Percentiles rank a stretch among this genome's conserved stretches.
phyloP scores from a whole-genome alignment of 2,329 filamentous ascomycete genomes.

The Coniella lustricola region DNA sequence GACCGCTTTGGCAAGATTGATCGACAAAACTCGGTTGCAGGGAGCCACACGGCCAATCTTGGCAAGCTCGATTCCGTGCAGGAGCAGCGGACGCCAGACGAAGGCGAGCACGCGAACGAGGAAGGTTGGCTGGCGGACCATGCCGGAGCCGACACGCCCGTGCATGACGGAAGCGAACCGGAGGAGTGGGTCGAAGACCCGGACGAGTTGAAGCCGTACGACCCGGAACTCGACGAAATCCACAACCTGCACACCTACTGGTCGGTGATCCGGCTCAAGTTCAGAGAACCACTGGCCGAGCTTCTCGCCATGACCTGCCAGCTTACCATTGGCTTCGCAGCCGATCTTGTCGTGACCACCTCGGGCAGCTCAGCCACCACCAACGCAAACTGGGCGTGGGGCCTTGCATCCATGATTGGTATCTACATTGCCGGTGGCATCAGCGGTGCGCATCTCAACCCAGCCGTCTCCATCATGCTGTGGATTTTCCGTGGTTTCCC shows the following conservation, averaged over 20 bases:
- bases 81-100: constrained; percentile 10
- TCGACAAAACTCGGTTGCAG: neutral
- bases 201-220: constrained; percentile 10
- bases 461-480: constrained; percentile 35
- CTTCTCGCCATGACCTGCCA: constrained; percentile 35
- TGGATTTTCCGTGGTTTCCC: constrained; percentile 47
- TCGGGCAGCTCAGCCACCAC: constrained; percentile 28
- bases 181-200: constrained; percentile 9
- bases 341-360: constrained; percentile 37
- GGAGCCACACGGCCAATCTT: constrained; percentile 2
- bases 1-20: constrained; percentile 7
- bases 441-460: constrained; percentile 39
- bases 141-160: neutral
- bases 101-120: neutral
- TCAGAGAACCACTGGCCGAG: constrained; percentile 47
- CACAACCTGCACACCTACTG: constrained; percentile 41
- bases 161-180: constrained; percentile 1
- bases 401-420: constrained; percentile 44
- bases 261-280: constrained; percentile 41
- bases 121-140: constrained; percentile 3
- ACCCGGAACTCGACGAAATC: constrained; percentile 31
- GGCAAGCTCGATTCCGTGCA: constrained; percentile 7
- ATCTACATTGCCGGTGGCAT: constrained; percentile 41
- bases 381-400: constrained; percentile 42
- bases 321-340: constrained; percentile 40